Evolutionary conservation across 805 yeast species (phyloP).

Genomic region (Suhomyces canberraensis): DNA sequence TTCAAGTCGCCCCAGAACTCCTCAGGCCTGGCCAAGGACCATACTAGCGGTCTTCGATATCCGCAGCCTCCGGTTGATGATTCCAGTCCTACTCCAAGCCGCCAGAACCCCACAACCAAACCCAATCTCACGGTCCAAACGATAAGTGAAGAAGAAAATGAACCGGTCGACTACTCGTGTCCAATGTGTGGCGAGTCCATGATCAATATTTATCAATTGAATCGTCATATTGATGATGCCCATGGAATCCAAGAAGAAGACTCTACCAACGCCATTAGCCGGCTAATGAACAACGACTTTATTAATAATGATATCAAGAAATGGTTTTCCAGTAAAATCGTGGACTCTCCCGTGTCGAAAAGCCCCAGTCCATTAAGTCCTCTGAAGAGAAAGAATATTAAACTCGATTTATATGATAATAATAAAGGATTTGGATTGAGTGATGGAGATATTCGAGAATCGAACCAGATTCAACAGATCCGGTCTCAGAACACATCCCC

Average conservation of each 20-base stretch:
- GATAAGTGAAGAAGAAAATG: background rate
- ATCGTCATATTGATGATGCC: slow-evolving; percentile 67
- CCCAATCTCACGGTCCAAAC: background rate
- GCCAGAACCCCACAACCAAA: background rate
- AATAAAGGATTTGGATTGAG: slow-evolving; percentile 33
- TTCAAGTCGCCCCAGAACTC: slow-evolving; percentile 16
- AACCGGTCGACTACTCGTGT: slow-evolving; percentile 33
- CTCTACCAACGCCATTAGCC: slow-evolving; percentile 6
- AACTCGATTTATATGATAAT: slow-evolving; percentile 50
- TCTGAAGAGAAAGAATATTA: slow-evolving; percentile 36
- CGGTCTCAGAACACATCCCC: background rate
- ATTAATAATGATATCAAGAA: slow-evolving; percentile 37
- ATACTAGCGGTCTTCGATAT: background rate
- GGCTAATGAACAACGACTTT: slow-evolving; percentile 12
- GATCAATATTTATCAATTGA: slow-evolving; percentile 53
- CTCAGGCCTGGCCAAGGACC: background rate
- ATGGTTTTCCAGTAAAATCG: slow-evolving; percentile 40
- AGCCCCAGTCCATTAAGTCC: slow-evolving; percentile 16
- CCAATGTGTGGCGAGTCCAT: slow-evolving; percentile 69
- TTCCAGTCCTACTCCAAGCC: slow-evolving; percentile 1
- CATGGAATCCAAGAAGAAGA: slow-evolving; percentile 34
- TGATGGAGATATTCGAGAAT: slow-evolving; percentile 11
- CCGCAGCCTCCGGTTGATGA: background rate
- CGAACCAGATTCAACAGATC: background rate
- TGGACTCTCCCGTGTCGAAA: slow-evolving; percentile 36